A percentile compares a stretch with the other conserved stretches of the same genome.
Conservation (phyloP, 2,329 filamentous ascomycete species). For the Fusarium redolens region DNA sequence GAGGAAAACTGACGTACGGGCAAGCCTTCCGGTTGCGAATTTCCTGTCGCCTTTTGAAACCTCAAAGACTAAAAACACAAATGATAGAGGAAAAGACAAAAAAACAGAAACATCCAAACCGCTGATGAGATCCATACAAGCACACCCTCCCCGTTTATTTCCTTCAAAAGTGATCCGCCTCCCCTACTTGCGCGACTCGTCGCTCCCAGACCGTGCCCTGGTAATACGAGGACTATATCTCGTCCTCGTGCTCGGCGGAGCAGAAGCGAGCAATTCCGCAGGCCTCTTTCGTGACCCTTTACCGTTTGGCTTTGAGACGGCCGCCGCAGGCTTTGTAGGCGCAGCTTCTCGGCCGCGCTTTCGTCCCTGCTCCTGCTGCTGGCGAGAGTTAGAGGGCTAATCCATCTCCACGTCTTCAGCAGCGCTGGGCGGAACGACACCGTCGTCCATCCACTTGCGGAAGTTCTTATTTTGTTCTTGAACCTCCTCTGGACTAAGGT, state of each 20-base stretch:
- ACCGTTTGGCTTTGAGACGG: background rate
- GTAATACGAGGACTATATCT: conserved; percentile 14
- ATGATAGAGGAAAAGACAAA: conserved; percentile 11
- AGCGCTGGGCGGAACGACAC: conserved; percentile 52
- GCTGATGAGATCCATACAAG: conserved; percentile 37
- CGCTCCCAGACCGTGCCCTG: conserved; percentile 2
- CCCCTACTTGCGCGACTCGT: background rate
- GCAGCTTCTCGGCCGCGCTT: background rate
- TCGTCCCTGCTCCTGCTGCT: conserved; percentile 15
- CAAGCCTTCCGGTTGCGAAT: conserved; percentile 14
- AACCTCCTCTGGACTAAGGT: conserved; percentile 81
- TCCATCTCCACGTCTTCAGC: conserved; percentile 50
- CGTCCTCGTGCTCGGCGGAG: conserved; percentile 6
- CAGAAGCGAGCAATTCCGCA: background rate
- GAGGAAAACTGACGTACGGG: conserved; percentile 11
- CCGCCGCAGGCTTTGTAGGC: background rate
- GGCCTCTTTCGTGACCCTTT: conserved; percentile 11
- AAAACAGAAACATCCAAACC: conserved; percentile 26
- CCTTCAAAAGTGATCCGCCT: background rate
- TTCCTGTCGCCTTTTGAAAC: conserved; percentile 21
- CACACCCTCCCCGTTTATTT: conserved; percentile 5
- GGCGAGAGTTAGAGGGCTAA: conserved; percentile 29
- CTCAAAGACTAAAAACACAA: conserved; percentile 29
- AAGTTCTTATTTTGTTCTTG: conserved; percentile 77
- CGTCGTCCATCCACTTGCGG: conserved; percentile 64